Conservation (phyloP, 345 rosid genomes). For the Lepidium africanum region DNA sequence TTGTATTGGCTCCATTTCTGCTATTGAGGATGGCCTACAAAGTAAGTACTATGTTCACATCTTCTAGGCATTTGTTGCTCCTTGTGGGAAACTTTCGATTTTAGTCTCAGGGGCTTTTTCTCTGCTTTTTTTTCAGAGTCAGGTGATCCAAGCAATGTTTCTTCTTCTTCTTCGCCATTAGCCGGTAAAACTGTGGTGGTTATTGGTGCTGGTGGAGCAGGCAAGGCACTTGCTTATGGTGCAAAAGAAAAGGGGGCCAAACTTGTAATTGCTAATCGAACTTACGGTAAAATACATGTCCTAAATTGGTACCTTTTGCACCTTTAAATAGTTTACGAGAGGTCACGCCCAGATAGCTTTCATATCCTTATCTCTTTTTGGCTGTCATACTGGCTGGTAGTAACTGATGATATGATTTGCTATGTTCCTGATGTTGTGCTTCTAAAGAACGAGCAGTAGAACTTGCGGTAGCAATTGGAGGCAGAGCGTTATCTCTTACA, state of each 20-base stretch:
- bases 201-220: slow-evolving; percentile 96
- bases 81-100: not conserved
- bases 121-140: slow-evolving; percentile 35
- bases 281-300: slow-evolving; percentile 45
- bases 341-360: not conserved
- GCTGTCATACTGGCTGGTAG: not conserved
- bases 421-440: slow-evolving; percentile 12
- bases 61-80: not conserved
- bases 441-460: slow-evolving; percentile 62
- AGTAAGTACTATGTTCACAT: slow-evolving; percentile 35
- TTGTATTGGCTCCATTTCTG: slow-evolving; percentile 88
- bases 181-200: slow-evolving; percentile 78
- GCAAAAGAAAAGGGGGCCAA: slow-evolving; percentile 89
- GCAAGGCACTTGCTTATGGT: slow-evolving; percentile 93
- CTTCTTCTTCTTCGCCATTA: slow-evolving; percentile 54
- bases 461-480: slow-evolving; percentile 71
- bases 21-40: slow-evolving; percentile 88
- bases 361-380: not conserved
- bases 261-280: slow-evolving; percentile 82
- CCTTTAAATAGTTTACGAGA: not conserved
- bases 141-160: slow-evolving; percentile 18
- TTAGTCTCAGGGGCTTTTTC: not conserved
- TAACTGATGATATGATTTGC: slow-evolving; percentile 7
- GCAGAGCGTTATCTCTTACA: slow-evolving; percentile 60
- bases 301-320: not conserved